phyloP scores from a whole-genome alignment of 2,329 filamentous ascomycete species.

The Trichoderma pleuroti region DNA sequence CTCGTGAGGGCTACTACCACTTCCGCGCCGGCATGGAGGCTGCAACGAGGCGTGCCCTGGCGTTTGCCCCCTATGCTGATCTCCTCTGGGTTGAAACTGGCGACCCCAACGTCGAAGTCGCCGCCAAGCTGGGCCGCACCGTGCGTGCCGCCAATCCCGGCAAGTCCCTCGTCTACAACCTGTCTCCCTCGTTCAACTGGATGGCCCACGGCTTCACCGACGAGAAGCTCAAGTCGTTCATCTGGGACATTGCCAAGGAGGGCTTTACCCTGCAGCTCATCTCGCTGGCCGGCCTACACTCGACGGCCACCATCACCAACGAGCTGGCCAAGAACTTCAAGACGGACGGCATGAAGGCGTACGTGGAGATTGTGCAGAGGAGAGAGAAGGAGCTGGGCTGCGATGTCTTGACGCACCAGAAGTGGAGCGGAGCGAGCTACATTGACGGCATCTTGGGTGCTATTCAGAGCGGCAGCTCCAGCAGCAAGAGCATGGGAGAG shows the following conservation, averaged over 20 bases:
- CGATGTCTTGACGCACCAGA: constrained; percentile 93
- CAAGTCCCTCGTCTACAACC: constrained; percentile 94
- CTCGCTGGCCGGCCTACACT: constrained; percentile 63
- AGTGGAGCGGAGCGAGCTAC: constrained; percentile 68
- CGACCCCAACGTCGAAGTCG: constrained; percentile 77
- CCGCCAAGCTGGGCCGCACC: constrained; percentile 68
- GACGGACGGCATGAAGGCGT: constrained; percentile 91
- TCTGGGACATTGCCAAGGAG: constrained; percentile 92
- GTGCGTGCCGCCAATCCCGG: constrained; percentile 68
- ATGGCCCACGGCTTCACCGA: constrained; percentile 89
- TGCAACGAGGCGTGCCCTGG: constrained; percentile 88
- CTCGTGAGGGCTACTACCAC: constrained; percentile 91
- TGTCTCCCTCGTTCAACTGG: constrained; percentile 98
- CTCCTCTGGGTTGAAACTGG: constrained; percentile 97
- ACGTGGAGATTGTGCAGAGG: constrained; percentile 88
- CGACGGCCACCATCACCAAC: constrained; percentile 60
- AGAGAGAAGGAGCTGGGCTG: constrained; percentile 87
- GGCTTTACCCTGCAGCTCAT: constrained; percentile 71
- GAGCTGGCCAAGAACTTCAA: constrained; percentile 82
- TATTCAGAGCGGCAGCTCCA: constrained; percentile 86
- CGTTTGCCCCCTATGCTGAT: constrained; percentile 88
- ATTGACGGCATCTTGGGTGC: constrained; percentile 87
- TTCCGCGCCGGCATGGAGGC: constrained; percentile 79
- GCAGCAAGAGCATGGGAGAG: constrained; percentile 89
- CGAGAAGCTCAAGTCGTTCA: constrained; percentile 79